phyloP scores from a whole-genome alignment of 2,329 filamentous ascomycete species.

The Juglanconis oblonga region DNA sequence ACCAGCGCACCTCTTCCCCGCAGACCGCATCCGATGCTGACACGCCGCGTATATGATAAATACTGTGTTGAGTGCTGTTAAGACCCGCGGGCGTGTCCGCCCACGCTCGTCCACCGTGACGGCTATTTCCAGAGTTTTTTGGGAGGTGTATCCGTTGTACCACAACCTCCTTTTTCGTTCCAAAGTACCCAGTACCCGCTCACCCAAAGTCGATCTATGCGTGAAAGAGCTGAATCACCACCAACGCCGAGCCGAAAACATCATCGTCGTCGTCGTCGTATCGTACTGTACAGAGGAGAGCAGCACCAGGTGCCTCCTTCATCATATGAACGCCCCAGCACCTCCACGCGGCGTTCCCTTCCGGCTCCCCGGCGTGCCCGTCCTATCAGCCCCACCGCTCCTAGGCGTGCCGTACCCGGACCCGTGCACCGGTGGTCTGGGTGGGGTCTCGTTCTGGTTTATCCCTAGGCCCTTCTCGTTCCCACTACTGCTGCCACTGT shows the following conservation, averaged over 20 bases:
- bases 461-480: conserved; percentile 24
- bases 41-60: not conserved
- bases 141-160: not conserved
- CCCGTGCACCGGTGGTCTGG: conserved; percentile 11
- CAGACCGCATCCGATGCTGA: not conserved
- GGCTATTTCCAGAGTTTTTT: not conserved
- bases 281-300: not conserved
- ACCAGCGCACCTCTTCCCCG: not conserved
- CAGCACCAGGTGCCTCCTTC: not conserved
- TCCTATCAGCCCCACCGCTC: not conserved
- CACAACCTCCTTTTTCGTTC: not conserved
- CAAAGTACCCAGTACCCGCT: not conserved
- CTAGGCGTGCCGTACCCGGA: not conserved
- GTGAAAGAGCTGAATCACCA: not conserved
- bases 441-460: conserved; percentile 17
- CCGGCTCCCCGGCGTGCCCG: not conserved
- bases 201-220: not conserved
- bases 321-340: too few relatives aligned
- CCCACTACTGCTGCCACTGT: conserved; percentile 22
- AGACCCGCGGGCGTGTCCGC: not conserved
- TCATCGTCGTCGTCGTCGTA: not conserved
- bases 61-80: not conserved
- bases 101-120: not conserved
- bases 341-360: not conserved
- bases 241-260: conserved; percentile 1